Base-by-base conservation (phyloP, 164 flowering plant genomes). In the Annona cherimola region DNA sequence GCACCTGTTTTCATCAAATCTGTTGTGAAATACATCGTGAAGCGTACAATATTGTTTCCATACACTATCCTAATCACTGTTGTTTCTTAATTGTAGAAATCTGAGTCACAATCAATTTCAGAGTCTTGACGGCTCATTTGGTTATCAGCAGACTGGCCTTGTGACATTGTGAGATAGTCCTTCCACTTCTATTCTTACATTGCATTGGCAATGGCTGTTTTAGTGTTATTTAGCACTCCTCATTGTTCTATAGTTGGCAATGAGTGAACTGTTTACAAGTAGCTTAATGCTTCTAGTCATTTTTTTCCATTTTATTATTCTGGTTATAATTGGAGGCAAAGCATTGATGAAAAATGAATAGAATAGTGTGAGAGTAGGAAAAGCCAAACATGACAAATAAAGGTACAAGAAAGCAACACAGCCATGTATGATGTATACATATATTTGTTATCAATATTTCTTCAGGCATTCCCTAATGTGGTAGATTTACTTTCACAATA, bases 21-120 rank as follows among this genome's bases (percentile, higher is more conserved):
- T 42, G 4, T 59, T n/a, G 4, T 39, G 12, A 12, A 8, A n/a
- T 12, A 26, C 19, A 11, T 42, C 35, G 16, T 16, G 35, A 6
- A 44, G 6, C 41, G 14, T 42, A n/a, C 5, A 45, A 63, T 45
- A 63, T 45, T 57, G 35, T 26, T 26, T 26, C 35, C 35, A 26
- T 26, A 26, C 35, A 26, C 35, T 26, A 26, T 26, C 35, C 35
- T 26, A 46, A 63, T 40, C 4, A 11, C 5, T 45, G 42, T 14
- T 12, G 19, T 68, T 42, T 67, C 55, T 61, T 69, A 68, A 77
- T 16, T 77, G 73, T 74, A 95, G 98, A 78, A 85, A 93, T 73
- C 35, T 88, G 68, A 81, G 83, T 76, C 97, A 85, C 77, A 95
- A 95, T 81, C 94, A 89, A 79, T 78, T 95, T 42, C 85, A 87